Evolutionary conservation across 2,329 filamentous ascomycete genomes (phyloP).

Genomic region (Nemania sp.): DNA sequence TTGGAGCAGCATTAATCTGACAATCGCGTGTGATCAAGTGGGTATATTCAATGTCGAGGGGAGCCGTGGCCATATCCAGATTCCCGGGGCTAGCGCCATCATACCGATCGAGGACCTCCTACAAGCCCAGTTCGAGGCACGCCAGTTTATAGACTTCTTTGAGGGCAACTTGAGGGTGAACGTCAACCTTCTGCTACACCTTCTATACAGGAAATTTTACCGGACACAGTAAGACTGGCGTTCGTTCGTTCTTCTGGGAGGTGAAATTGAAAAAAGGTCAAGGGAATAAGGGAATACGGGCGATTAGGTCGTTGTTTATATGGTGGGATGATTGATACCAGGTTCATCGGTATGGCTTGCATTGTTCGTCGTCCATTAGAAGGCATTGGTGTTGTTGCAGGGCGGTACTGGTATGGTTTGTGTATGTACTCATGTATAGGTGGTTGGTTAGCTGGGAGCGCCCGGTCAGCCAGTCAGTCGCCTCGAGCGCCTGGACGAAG

Average conservation of each 20-base stretch:
- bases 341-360: conserved; percentile 33
- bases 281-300: conserved; percentile 25
- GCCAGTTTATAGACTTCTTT: conserved; percentile 96
- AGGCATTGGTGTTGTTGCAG: conserved; percentile 41
- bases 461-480: neutral
- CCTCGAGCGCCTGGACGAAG: conserved; percentile 18
- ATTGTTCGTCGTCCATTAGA: conserved; percentile 36
- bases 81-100: conserved; percentile 89
- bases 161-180: conserved; percentile 88
- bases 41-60: conserved; percentile 95
- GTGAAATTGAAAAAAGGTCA: neutral
- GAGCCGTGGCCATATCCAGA: conserved; percentile 91
- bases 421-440: conserved; percentile 29
- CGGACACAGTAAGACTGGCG: conserved; percentile 66
- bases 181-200: conserved; percentile 94
- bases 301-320: conserved; percentile 29
- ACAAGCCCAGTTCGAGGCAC: conserved; percentile 96
- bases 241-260: conserved; percentile 7
- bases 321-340: conserved; percentile 36
- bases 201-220: conserved; percentile 99
- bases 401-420: conserved; percentile 24
- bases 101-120: conserved; percentile 93
- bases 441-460: conserved; percentile 17
- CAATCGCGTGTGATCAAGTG: conserved; percentile 92
- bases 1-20: conserved; percentile 93